Evolutionary conservation across 768 basidiomycete genomes (phyloP).

Genomic region (Cyclocybe cylindracea): DNA sequence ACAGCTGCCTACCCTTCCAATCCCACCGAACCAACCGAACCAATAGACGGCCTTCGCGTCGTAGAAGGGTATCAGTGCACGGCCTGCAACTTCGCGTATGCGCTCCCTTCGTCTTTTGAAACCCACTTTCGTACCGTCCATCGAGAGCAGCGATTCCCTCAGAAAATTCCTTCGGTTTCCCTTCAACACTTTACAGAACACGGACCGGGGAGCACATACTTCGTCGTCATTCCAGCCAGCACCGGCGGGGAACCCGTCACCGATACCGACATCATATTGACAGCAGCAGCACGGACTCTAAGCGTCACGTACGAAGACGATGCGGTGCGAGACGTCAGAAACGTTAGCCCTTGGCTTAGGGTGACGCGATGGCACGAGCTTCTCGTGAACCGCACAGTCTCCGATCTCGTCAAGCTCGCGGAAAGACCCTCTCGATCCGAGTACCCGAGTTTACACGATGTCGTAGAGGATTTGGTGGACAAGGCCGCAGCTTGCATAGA

Average conservation of each 20-base stretch:
- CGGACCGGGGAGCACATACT: no score
- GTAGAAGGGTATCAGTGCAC: no score
- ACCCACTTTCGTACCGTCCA: no score
- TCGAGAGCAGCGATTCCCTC: no score
- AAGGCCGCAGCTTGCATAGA: constrained; percentile 4
- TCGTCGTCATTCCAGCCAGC: no score
- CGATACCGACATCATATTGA: background rate
- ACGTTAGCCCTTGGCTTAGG: constrained; percentile 10
- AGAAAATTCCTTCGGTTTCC: no score
- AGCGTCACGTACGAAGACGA: no score
- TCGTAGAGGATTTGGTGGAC: background rate
- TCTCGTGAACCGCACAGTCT: background rate
- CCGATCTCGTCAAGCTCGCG: background rate
- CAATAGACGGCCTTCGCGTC: background rate
- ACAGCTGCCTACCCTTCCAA: background rate
- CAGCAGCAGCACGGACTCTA: no score
- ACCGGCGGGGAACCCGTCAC: no score
- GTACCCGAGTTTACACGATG: constrained; percentile 1
- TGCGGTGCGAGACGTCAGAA: constrained; percentile 5
- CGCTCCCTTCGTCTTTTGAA: no score
- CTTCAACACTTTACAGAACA: no score
- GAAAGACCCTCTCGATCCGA: constrained; percentile 1
- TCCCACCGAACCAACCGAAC: background rate
- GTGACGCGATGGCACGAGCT: constrained; percentile 9
- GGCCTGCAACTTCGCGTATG: no score